A percentile compares a stretch with the other conserved stretches of the same genome.
phyloP scores from a whole-genome alignment of 129 eudicot species.

The Artemisia annua region DNA sequence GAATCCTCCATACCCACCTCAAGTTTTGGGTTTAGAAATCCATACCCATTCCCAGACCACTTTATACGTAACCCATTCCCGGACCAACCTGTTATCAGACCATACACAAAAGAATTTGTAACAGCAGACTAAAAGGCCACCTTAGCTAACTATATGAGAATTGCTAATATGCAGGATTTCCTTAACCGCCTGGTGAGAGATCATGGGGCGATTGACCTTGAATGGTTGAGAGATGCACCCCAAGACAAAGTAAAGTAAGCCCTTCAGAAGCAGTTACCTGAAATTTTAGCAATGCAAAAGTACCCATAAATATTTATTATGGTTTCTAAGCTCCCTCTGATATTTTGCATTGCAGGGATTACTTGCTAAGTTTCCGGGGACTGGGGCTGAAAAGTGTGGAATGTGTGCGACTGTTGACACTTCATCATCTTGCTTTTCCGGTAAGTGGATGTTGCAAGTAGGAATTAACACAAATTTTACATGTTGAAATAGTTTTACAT shows the following conservation, averaged over 20 bases:
- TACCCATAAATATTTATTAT: not conserved
- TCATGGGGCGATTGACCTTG: slow-evolving; percentile 79
- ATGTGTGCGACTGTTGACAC: slow-evolving; percentile 93
- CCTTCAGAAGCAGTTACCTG: not conserved
- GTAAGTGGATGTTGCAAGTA: slow-evolving; percentile 38
- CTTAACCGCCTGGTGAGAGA: slow-evolving; percentile 77
- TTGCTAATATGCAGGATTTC: slow-evolving; percentile 56
- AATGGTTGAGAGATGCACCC: slow-evolving; percentile 89
- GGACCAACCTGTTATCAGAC: too few species aligned
- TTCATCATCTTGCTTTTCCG: slow-evolving; percentile 97
- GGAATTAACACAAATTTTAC: not conserved
- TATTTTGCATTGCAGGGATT: slow-evolving; percentile 51
- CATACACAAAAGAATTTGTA: too few species aligned
- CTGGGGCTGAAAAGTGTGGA: slow-evolving; percentile 97
- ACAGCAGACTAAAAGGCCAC: too few species aligned
- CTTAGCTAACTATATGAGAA: not conserved
- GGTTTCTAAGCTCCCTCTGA: slow-evolving; percentile 3
- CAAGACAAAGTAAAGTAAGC: slow-evolving; percentile 88
- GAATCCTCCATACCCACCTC: too few species aligned
- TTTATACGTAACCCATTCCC: too few species aligned
- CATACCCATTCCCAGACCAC: too few species aligned
- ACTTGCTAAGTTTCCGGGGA: slow-evolving; percentile 71
- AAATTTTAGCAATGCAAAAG: not conserved
- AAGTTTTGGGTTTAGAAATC: too few species aligned
- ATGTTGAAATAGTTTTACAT: slow-evolving; percentile 11